Evolutionary conservation across 2,329 filamentous ascomycete species (phyloP).

Genomic region (Nothopassalora personata): DNA sequence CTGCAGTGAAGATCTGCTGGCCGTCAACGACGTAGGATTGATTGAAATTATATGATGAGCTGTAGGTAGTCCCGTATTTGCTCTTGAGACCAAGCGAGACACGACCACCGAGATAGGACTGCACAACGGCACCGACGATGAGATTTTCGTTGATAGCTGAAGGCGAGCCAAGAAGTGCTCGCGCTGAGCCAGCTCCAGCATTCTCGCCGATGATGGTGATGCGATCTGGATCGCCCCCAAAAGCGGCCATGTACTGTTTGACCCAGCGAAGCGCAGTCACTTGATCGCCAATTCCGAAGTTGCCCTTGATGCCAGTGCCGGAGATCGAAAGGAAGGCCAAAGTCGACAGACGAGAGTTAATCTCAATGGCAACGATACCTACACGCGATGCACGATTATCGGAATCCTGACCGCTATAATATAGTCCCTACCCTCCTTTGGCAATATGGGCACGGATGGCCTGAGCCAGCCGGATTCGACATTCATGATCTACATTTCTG

Average conservation of each 20-base stretch:
- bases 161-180: conserved; percentile 50
- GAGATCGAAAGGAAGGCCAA: conserved; percentile 56
- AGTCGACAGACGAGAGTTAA: conserved; percentile 57
- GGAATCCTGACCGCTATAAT: conserved; percentile 40
- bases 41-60: conserved; percentile 53
- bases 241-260: conserved; percentile 34
- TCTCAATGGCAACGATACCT: conserved; percentile 54
- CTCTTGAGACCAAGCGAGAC: conserved; percentile 51
- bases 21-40: conserved; percentile 48
- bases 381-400: conserved; percentile 52
- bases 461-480: background rate
- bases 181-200: conserved; percentile 53
- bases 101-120: conserved; percentile 53
- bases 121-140: conserved; percentile 44
- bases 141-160: conserved; percentile 40
- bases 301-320: conserved; percentile 51
- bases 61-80: conserved; percentile 56
- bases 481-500: background rate
- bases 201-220: conserved; percentile 46
- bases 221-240: conserved; percentile 44
- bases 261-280: conserved; percentile 48
- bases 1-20: conserved; percentile 47
- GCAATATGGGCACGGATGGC: background rate
- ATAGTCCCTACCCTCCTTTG: background rate
- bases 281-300: conserved; percentile 51